Conservation (phyloP, 2,329 filamentous ascomycete genomes). For the Sordariomycetes sp. region DNA sequence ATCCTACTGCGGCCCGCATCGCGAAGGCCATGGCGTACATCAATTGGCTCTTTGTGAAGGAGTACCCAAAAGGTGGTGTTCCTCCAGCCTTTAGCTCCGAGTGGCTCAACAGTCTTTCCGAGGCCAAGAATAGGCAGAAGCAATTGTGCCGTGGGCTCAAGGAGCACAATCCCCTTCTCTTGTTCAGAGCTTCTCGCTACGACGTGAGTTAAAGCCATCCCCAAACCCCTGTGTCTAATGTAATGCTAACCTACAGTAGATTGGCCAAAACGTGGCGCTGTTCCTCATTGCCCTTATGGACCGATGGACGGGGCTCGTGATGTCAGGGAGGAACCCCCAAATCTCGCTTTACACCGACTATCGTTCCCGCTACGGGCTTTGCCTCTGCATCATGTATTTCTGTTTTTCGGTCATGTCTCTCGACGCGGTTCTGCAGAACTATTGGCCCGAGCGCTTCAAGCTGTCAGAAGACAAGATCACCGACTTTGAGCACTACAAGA, state of each 20-base stretch:
- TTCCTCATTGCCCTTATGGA: conserved; percentile 27
- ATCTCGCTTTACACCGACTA: conserved; percentile 18
- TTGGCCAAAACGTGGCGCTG: conserved; percentile 23
- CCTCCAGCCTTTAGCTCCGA: conserved; percentile 19
- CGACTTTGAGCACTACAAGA: conserved; percentile 14
- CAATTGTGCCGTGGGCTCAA: conserved; percentile 23
- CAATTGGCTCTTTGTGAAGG: conserved; percentile 23
- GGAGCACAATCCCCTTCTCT: conserved; percentile 24
- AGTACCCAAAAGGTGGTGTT: conserved; percentile 14
- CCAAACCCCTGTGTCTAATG: neutral
- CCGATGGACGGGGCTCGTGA: conserved; percentile 24
- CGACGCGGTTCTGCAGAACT: conserved; percentile 22
- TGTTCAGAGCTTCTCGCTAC: conserved; percentile 22
- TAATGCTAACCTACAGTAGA: neutral
- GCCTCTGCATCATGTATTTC: conserved; percentile 27
- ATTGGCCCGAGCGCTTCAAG: conserved; percentile 21
- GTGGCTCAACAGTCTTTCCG: conserved; percentile 23
- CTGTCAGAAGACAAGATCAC: conserved; percentile 21
- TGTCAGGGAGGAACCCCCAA: conserved; percentile 16
- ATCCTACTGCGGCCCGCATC: conserved; percentile 12
- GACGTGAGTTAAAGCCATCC: conserved; percentile 9
- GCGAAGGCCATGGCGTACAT: conserved; percentile 20
- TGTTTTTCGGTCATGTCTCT: conserved; percentile 24
- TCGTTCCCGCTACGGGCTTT: conserved; percentile 22
- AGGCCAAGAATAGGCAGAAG: conserved; percentile 21